Conservation (phyloP, 768 basidiomycete species). For the Mycena polygramma region DNA sequence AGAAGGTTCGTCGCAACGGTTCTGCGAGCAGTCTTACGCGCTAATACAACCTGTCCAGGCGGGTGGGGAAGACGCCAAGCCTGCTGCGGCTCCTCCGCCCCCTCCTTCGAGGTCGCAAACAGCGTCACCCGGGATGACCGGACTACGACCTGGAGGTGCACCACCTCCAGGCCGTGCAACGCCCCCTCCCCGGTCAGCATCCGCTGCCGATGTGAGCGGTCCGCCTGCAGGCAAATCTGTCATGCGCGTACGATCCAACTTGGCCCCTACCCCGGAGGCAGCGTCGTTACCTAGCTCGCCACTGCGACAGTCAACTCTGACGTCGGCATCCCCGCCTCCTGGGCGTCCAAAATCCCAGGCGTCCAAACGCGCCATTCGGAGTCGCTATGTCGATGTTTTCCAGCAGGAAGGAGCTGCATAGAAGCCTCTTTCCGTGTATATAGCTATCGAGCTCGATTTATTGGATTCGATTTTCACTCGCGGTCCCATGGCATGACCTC, state of each 20-base stretch:
- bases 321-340: slow-evolving; percentile 61
- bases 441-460: slow-evolving; percentile 20
- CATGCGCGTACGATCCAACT: slow-evolving; percentile 74
- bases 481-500: too few species aligned
- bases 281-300: slow-evolving; percentile 57
- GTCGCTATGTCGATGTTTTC: slow-evolving; percentile 93
- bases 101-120: slow-evolving; percentile 91
- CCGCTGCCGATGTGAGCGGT: slow-evolving; percentile 71
- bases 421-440: slow-evolving; percentile 24
- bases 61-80: slow-evolving; percentile 68
- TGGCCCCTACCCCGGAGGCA: slow-evolving; percentile 68
- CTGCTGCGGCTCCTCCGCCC: slow-evolving; percentile 66
- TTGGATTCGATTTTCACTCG: slow-evolving; percentile 4
- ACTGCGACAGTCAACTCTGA: slow-evolving; percentile 57
- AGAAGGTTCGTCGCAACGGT: slow-evolving; percentile 68
- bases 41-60: slow-evolving; percentile 57
- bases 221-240: slow-evolving; percentile 66
- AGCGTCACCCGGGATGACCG: slow-evolving; percentile 77
- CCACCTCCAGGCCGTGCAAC: slow-evolving; percentile 21
- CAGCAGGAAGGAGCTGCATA: slow-evolving; percentile 57
- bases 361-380: slow-evolving; percentile 83
- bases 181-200: slow-evolving; percentile 62
- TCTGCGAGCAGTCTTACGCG: neutral
- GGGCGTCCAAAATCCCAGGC: slow-evolving; percentile 69
- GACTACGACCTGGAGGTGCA: slow-evolving; percentile 32